These are phyloP conservation scores for Aspergillus japonicus DNA, from an alignment of 2,329 filamentous ascomycete genomes.

Conservation along the genomic window DNA sequence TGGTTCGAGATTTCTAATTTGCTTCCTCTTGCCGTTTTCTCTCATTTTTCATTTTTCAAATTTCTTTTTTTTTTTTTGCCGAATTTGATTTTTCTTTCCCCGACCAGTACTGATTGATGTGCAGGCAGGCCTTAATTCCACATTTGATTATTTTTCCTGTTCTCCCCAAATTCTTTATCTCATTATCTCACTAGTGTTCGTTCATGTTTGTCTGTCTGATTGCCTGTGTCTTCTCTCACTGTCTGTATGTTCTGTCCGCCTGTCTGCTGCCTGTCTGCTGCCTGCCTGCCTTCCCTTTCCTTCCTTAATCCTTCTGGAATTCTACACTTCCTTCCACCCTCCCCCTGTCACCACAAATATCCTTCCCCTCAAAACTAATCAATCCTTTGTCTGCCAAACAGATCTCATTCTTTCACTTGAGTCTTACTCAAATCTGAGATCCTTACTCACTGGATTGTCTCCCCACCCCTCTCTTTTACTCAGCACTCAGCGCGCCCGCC, in stretches of 20 bases:
- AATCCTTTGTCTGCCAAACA: slow-evolving; percentile 12
- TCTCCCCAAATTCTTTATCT: background rate
- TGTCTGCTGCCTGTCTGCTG: background rate
- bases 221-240: background rate
- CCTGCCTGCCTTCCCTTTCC: background rate
- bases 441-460: background rate
- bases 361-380: slow-evolving; percentile 12
- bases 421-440: slow-evolving; percentile 2
- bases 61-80: background rate
- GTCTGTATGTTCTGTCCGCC: background rate
- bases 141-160: slow-evolving; percentile 2
- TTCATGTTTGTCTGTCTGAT: background rate
- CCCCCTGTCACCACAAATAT: slow-evolving; percentile 6
- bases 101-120: background rate
- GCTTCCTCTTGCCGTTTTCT: slow-evolving; percentile 4
- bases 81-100: background rate
- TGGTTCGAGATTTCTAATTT: background rate
- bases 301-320: slow-evolving; percentile 7
- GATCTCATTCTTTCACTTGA: slow-evolving; percentile 11
- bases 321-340: background rate
- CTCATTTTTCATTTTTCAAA: background rate
- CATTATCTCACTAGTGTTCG: background rate
- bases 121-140: slow-evolving; percentile 2
- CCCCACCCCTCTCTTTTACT: slow-evolving; percentile 1
- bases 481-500: background rate